Evolutionary conservation across 2,329 filamentous ascomycete species (phyloP), one percentile per base, ranked within the genome.

Genomic region (Colletotrichum salicis): DNA sequence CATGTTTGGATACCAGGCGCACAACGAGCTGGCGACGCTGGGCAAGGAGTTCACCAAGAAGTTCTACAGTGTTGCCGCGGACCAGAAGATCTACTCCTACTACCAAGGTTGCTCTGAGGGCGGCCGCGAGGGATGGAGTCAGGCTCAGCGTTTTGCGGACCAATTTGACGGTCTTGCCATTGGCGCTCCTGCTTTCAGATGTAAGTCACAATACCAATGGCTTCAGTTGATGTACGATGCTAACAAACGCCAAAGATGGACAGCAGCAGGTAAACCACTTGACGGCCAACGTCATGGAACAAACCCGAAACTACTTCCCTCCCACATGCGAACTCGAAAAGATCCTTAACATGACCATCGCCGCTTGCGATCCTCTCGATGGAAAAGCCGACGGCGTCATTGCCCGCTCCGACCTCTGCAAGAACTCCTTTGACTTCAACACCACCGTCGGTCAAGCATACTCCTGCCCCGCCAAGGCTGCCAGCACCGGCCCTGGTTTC

Each of bases 91-190:
- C 12, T 86, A 85, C 76, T 80, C 85, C 2, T 88, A 88, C 78
- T 89, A 85, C 74, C 83, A 87, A 73, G 87, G 86, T 3, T 89
- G 87, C 77, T 88, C 86, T 13, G 86, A 89, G 63, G 87, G 87
- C 24, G 87, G 84, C 1, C 81, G 85, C 5, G 84, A 86, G 74
- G 85, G 81, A 15, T 84, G 81, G 81, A 84, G 81, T 67, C 86
- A 88, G 76, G 79, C 86, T 1, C 87, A 89, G 76, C 84, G 86
- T 19, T 88, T 82, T 74, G 84, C 83, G 10, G 82, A 85, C 67
- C 74, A 86, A 75, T 85, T 84, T 68, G 85, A 87, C 71, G 85
- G 86, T 15, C 80, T 82, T 1, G 78, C 84, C 1, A 80, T 82
- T 4, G 85, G 85, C 5, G 84, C 84, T 0, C 86, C 86, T 4